Conservation (phyloP, 129 eudicot genomes). For the Erigeron canadensis region DNA sequence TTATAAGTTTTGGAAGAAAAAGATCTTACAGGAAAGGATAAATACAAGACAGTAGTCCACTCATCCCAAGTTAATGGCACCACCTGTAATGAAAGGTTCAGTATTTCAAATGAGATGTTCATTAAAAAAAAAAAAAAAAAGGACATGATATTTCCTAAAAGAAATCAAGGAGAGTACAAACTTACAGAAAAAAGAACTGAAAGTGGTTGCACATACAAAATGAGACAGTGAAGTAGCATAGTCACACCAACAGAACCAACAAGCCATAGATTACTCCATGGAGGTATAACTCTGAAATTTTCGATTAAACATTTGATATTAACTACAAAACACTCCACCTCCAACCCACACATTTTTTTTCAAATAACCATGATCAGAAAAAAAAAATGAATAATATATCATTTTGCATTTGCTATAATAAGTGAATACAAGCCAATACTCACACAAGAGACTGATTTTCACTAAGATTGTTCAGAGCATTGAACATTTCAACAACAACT, state of each 20-base stretch:
- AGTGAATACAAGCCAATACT: conserved; percentile 27
- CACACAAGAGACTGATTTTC: conserved; percentile 96
- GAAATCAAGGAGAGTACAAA: background rate
- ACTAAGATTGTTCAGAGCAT: conserved; percentile 94
- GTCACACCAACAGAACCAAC: conserved; percentile 84
- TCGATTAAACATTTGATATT: background rate
- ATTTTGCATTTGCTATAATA: background rate
- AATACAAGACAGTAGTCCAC: conserved; percentile 82
- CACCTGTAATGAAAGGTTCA: conserved; percentile 52
- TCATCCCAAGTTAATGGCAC: conserved; percentile 90
- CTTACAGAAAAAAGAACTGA: conserved; percentile 93
- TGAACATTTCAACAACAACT: conserved; percentile 99
- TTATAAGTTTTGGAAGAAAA: background rate
- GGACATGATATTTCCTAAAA: background rate
- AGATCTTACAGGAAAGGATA: conserved; percentile 92
- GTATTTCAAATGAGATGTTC: background rate
- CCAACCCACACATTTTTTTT: background rate
- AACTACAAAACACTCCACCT: background rate
- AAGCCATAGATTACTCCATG: conserved; percentile 98
- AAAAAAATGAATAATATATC: background rate
- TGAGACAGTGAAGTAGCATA: conserved; percentile 87
- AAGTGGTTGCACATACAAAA: conserved; percentile 82
- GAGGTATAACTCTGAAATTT: conserved; percentile 76
- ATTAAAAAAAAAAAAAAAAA: background rate
- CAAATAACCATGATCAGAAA: background rate